Conservation (phyloP, 23 red algal genomes). For the Chondrus crispus region DNA sequence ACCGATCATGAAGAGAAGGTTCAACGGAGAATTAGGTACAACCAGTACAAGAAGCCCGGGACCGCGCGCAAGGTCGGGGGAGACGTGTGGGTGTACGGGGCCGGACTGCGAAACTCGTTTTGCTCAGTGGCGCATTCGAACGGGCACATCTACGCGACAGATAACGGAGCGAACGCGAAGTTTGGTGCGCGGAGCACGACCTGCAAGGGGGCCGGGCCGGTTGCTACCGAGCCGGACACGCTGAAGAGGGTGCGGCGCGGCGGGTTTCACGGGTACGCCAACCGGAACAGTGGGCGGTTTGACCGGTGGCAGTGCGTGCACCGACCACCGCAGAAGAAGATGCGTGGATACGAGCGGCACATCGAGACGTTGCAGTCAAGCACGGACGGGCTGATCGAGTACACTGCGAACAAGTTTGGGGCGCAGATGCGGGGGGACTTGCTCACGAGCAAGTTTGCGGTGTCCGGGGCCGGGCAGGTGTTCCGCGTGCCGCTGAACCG, state of each 20-base stretch:
- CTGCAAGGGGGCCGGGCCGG: neutral
- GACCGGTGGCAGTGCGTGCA: constrained; percentile 46
- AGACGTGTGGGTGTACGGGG: constrained; percentile 36
- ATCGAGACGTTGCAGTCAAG: constrained; percentile 65
- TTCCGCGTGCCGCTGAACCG: constrained; percentile 39
- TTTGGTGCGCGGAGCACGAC: constrained; percentile 38
- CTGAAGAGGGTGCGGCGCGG: constrained; percentile 41
- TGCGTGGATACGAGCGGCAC: constrained; percentile 28
- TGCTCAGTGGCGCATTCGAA: constrained; percentile 46
- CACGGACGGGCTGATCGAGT: constrained; percentile 60
- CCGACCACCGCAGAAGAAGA: constrained; percentile 14
- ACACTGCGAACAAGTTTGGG: constrained; percentile 59
- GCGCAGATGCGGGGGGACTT: constrained; percentile 61
- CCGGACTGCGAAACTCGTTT: constrained; percentile 57
- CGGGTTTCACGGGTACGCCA: constrained; percentile 62
- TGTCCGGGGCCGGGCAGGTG: constrained; percentile 37
- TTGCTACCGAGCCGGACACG: constrained; percentile 33
- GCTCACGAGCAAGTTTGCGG: constrained; percentile 66
- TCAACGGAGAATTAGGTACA: constrained; percentile 52
- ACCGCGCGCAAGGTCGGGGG: constrained; percentile 42
- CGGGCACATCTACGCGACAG: constrained; percentile 61
- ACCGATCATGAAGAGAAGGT: constrained; percentile 35
- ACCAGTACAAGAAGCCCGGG: constrained; percentile 29
- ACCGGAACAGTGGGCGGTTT: constrained; percentile 58
- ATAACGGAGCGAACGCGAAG: constrained; percentile 58